Conservation (phyloP, 108 stramenopile species). For the Cyclostephanos tholiformis region DNA sequence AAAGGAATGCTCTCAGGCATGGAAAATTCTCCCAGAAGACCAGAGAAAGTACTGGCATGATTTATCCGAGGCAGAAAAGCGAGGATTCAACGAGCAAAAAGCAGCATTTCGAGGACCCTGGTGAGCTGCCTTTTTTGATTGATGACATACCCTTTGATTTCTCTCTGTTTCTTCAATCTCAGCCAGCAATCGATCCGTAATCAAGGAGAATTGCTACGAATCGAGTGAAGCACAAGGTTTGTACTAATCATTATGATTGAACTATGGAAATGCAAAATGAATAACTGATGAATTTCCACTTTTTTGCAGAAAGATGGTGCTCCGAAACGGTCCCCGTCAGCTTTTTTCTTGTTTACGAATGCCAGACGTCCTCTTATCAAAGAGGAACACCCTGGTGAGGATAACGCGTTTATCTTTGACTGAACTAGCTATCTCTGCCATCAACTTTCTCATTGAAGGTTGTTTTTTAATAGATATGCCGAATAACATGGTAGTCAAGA, state of each 20-base stretch:
- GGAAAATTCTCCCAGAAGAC: conserved; percentile 45
- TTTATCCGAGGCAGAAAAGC: conserved; percentile 45
- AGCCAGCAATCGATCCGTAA: too few species aligned
- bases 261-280: background rate
- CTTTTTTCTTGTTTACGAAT: conserved; percentile 57
- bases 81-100: conserved; percentile 49
- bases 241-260: background rate
- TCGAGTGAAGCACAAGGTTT: conserved; percentile 40
- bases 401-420: background rate
- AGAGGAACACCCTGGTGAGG: conserved; percentile 22
- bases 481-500: conserved; percentile 19
- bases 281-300: background rate
- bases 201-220: conserved; percentile 36
- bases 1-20: conserved; percentile 32
- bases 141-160: too few species aligned
- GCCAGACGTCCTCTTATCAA: conserved; percentile 43
- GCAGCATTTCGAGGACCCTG: conserved; percentile 37
- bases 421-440: background rate
- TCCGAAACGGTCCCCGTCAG: conserved; percentile 60
- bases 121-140: too few species aligned
- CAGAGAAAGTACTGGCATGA: conserved; percentile 55
- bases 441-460: background rate
- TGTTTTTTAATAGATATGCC: conserved; percentile 2
- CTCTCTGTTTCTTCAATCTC: too few species aligned
- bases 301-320: conserved; percentile 49